Evolutionary conservation across 805 yeast genomes (phyloP).

Genomic region (Soucietia sequanensis): DNA sequence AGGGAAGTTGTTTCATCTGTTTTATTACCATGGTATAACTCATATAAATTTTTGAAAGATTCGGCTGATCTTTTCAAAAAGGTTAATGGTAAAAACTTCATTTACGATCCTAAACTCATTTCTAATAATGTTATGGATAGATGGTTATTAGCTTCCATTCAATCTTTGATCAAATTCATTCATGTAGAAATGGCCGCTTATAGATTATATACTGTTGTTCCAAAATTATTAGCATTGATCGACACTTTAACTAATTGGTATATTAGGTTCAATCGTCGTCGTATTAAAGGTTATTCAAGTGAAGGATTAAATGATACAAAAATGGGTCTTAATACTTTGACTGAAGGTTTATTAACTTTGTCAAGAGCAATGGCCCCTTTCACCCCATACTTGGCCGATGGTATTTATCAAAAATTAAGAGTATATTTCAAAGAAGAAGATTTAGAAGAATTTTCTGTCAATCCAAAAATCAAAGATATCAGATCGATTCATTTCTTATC

Average conservation of each 20-base stretch:
- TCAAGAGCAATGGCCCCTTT: conserved; percentile 98
- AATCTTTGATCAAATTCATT: conserved; percentile 81
- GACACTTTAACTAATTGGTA: conserved; percentile 98
- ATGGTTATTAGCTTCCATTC: conserved; percentile 97
- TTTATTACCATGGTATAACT: conserved; percentile 97
- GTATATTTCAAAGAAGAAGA: conserved; percentile 59
- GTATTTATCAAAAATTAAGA: conserved; percentile 75
- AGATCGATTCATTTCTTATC: conserved; percentile 91
- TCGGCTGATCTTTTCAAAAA: conserved; percentile 85
- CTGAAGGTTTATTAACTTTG: conserved; percentile 85
- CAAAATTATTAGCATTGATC: conserved; percentile 81
- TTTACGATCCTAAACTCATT: conserved; percentile 60
- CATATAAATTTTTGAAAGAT: conserved; percentile 94
- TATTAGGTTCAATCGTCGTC: conserved; percentile 95
- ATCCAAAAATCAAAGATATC: conserved; percentile 50
- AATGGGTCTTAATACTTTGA: conserved; percentile 84
- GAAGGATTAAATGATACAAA: conserved; percentile 81
- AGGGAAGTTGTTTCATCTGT: conserved; percentile 96
- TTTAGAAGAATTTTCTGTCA: conserved; percentile 41
- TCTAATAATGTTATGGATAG: conserved; percentile 94
- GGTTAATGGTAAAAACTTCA: conserved; percentile 65
- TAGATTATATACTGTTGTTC: conserved; percentile 94
- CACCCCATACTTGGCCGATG: conserved; percentile 94
- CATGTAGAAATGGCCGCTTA: conserved; percentile 89
- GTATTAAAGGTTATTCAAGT: conserved; percentile 84